Conservation (phyloP, 169 alveolate genomes). For the Perkinsus olseni region DNA sequence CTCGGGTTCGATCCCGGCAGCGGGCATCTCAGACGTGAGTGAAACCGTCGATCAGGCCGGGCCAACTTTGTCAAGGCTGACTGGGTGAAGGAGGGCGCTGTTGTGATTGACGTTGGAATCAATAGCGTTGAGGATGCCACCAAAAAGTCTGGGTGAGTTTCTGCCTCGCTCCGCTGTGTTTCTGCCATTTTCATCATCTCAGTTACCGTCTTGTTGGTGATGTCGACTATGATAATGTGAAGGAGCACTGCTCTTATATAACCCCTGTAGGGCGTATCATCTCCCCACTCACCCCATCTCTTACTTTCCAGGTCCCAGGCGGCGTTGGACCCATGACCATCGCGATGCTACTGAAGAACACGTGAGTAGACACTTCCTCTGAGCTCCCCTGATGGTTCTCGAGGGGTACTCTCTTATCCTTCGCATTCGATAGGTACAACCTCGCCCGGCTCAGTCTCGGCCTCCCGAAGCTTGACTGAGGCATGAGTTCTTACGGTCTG, state of each 20-base stretch:
- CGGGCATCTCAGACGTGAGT: no score
- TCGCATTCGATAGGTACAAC: no score
- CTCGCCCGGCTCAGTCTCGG: background rate
- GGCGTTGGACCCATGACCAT: conserved; percentile 78
- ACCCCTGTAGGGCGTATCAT: conserved; percentile 33
- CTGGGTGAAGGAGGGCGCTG: conserved; percentile 52
- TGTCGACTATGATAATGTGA: conserved; percentile 45
- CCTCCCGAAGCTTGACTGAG: background rate
- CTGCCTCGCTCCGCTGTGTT: background rate
- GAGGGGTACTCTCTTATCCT: no score
- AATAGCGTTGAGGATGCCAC: conserved; percentile 29
- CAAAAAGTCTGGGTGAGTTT: conserved; percentile 5
- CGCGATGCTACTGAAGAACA: conserved; percentile 55
- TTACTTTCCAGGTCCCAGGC: conserved; percentile 50
- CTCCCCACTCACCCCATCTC: background rate
- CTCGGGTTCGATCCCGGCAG: background rate
- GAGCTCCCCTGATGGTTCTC: no score
- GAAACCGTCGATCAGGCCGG: background rate
- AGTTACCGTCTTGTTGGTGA: conserved; percentile 43
- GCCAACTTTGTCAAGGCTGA: conserved; percentile 47
- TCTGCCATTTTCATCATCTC: background rate
- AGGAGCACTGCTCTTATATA: conserved; percentile 35
- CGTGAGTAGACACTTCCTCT: background rate
- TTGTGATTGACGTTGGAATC: conserved; percentile 69
- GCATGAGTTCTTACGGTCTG: background rate